Evolutionary conservation across 495 filamentous ascomycete species (phyloP).

Genomic region (Staphylotrichum tortipilum): DNA sequence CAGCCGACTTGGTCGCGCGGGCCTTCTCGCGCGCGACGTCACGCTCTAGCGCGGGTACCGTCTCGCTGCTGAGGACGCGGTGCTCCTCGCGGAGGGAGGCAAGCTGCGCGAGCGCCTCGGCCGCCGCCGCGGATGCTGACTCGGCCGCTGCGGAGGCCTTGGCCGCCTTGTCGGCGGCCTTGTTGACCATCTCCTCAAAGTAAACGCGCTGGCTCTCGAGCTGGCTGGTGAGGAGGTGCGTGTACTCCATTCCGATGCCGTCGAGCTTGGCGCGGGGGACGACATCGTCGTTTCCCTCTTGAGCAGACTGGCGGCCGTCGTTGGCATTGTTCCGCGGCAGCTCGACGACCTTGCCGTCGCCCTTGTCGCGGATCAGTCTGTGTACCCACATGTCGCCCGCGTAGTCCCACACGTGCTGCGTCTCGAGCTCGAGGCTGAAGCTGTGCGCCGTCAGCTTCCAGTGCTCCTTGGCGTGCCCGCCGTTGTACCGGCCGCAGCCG

Average conservation of each 20-base stretch:
- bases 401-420: slow-evolving; percentile 97
- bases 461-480: slow-evolving; percentile 87
- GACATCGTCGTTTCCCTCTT: slow-evolving; percentile 54
- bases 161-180: slow-evolving; percentile 83
- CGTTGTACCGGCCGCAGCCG: slow-evolving; percentile 89
- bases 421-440: slow-evolving; percentile 85
- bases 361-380: slow-evolving; percentile 84
- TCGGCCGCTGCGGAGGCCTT: slow-evolving; percentile 60
- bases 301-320: not conserved
- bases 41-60: slow-evolving; percentile 57
- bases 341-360: slow-evolving; percentile 83
- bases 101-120: slow-evolving; percentile 43
- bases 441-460: slow-evolving; percentile 83
- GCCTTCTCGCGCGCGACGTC: slow-evolving; percentile 60
- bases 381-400: slow-evolving; percentile 91
- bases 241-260: slow-evolving; percentile 85
- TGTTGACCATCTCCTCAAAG: slow-evolving; percentile 87
- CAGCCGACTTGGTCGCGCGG: slow-evolving; percentile 59
- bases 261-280: slow-evolving; percentile 89
- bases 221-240: slow-evolving; percentile 83
- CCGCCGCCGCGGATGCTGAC: slow-evolving; percentile 48
- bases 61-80: slow-evolving; percentile 46
- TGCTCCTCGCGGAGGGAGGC: slow-evolving; percentile 45
- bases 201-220: slow-evolving; percentile 87
- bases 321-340: slow-evolving; percentile 44